phyloP scores from a whole-genome alignment of 192 early-diverging fungal species.

The Podila minutissima region DNA sequence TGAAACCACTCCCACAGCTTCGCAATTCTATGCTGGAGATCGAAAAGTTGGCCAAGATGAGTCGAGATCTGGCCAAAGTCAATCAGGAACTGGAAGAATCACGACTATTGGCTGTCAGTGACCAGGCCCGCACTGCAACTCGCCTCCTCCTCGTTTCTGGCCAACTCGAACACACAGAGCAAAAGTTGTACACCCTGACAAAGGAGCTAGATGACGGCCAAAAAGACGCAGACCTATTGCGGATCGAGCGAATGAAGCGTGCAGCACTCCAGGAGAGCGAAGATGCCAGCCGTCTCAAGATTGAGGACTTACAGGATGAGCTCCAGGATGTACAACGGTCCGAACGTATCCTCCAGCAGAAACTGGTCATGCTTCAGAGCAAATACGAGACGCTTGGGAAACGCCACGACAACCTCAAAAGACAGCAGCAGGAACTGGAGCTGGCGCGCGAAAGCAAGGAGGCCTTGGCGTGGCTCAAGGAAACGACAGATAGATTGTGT shows the following conservation, averaged over 20 bases:
- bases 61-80: constrained; percentile 29
- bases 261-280: constrained; percentile 38
- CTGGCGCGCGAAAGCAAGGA: constrained; percentile 47
- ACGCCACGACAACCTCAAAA: constrained; percentile 45
- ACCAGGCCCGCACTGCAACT: constrained; percentile 40
- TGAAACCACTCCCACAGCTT: constrained; percentile 14
- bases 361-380: constrained; percentile 15
- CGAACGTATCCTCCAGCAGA: constrained; percentile 31
- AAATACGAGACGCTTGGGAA: constrained; percentile 39
- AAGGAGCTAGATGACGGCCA: constrained; percentile 30
- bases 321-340: constrained; percentile 35
- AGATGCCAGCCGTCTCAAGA: constrained; percentile 25
- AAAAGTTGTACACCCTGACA: constrained; percentile 35
- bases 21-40: constrained; percentile 37
- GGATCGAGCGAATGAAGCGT: constrained; percentile 32
- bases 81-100: constrained; percentile 47
- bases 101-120: constrained; percentile 27
- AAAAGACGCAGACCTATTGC: constrained; percentile 30
- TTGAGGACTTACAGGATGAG: constrained; percentile 38
- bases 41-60: constrained; percentile 38
- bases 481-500: constrained; percentile 39
- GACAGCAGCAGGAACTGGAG: constrained; percentile 42
- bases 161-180: constrained; percentile 45
- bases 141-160: constrained; percentile 35
- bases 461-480: constrained; percentile 49